Base-by-base conservation (phyloP, 768 basidiomycete species). In the Podaxis pistillaris region DNA sequence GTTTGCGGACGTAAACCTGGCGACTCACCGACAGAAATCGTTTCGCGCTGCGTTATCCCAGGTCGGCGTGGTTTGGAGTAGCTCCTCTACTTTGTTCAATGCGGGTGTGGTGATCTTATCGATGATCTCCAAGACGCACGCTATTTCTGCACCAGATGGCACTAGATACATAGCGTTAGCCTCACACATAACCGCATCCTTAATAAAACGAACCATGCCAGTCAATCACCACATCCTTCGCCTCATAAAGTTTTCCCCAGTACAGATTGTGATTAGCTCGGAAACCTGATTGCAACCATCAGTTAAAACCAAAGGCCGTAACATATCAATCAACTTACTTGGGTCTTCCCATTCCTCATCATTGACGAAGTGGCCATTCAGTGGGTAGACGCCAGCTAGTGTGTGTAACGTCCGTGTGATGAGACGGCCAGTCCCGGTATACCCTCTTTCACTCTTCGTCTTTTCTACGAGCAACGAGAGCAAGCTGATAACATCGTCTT, bases 391-490 rank as follows among this genome's bases (percentile, higher is more conserved):
- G 1, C 87, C 83, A 11, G 86, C 87, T 46, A 96, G 70, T 0
- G 92, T 90, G 68, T 87, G 84, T 58, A 98, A 74, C 17, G 92
- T 79, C 24, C 91, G 85, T 24, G 88, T 85, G 55, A 96, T 80
- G 56, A 98, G 73, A 46, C 90, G 85, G 1, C 91, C 93, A 9
- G 89, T 87, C 56, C 89, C 86, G 33, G 84, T 86, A 72, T 93
- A 98, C 9, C 94, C 93, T 63, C 94, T 86, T 77, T 98, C 95
- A 66, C 86, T 90, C 76, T 90, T 90, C 6, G 91, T 90, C 69
- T 87, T 90, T 46, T 93, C 89, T 17, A 90, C 79, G 17, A 96
- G 83, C 50, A 90, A 73, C 0, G 74, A 71, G 44, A 96, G 66
- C 13, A 96, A 76, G 9, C 78, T 76, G 11, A 94, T 73, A 44